Percentiles rank a stretch among this genome's conserved stretches.
phyloP scores from a whole-genome alignment of 1,284 basidiomycete genomes.

The Phylloporus sp. region DNA sequence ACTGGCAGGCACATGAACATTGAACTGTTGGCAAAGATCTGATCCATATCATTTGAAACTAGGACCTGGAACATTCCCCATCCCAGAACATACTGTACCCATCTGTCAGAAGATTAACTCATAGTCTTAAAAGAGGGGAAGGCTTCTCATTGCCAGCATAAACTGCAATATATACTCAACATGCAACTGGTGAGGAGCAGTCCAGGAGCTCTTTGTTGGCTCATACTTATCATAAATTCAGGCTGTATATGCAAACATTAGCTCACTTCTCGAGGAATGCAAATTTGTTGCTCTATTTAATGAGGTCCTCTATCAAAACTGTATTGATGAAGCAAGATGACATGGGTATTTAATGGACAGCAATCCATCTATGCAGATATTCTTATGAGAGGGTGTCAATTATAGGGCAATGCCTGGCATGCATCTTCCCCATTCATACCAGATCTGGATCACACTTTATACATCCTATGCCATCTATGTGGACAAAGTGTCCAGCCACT shows the following conservation, averaged over 20 bases:
- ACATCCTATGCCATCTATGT: conserved; percentile 34
- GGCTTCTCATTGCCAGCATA: background rate
- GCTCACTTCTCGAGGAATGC: conserved; percentile 23
- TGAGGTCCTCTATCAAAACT: conserved; percentile 20
- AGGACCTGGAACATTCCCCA: too few species aligned
- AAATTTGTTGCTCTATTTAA: conserved; percentile 19
- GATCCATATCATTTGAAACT: too few species aligned
- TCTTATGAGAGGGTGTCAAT: conserved; percentile 19
- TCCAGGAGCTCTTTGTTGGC: background rate
- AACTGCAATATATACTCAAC: conserved; percentile 3
- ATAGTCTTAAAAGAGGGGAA: too few species aligned
- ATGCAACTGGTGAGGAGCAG: conserved; percentile 21
- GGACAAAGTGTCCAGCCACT: conserved; percentile 32
- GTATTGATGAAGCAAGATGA: conserved; percentile 14
- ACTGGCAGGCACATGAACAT: too few species aligned
- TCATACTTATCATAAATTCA: conserved; percentile 15
- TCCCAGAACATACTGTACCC: too few species aligned
- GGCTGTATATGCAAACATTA: conserved; percentile 11
- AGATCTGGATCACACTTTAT: conserved; percentile 37
- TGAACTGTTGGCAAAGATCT: too few species aligned
- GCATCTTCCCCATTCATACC: conserved; percentile 20
- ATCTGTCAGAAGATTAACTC: too few species aligned
- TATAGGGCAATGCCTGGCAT: conserved; percentile 20
- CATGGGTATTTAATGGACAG: conserved; percentile 25
- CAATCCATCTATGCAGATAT: conserved; percentile 16